Percentiles rank a stretch among this genome's conserved stretches.
Evolutionary conservation across 2,329 filamentous ascomycete species (phyloP).

Genomic region (Apiospora saccharicola): DNA sequence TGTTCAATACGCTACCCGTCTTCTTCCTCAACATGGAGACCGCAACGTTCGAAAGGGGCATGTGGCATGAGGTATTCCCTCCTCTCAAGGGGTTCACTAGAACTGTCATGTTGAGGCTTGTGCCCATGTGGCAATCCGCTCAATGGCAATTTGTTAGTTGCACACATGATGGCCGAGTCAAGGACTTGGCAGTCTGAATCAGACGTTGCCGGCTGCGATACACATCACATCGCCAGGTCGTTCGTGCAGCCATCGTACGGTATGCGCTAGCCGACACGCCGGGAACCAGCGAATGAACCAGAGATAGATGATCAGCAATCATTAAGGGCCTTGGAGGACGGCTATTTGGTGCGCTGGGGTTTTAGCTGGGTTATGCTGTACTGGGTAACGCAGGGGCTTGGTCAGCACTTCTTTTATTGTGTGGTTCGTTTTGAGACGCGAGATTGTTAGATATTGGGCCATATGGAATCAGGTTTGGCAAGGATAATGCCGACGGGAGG

Average conservation of each 20-base stretch:
- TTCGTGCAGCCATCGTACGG: no score
- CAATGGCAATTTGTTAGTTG: neutral
- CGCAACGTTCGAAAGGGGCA: slow-evolving; percentile 33
- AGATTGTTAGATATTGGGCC: neutral
- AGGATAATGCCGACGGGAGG: neutral
- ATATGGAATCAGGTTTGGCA: neutral
- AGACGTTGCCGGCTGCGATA: no score
- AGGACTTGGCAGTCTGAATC: neutral
- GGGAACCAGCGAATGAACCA: no score
- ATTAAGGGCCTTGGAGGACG: no score
- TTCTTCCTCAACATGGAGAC: slow-evolving; percentile 39
- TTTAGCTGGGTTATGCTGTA: no score
- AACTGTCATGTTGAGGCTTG: slow-evolving; percentile 24
- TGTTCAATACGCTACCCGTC: slow-evolving; percentile 35
- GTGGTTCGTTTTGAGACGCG: no score
- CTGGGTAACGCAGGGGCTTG: no score
- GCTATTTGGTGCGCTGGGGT: no score
- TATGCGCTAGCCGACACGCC: no score
- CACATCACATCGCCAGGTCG: no score
- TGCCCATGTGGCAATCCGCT: neutral
- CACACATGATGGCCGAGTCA: neutral
- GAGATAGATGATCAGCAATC: no score
- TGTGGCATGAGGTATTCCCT: slow-evolving; percentile 37
- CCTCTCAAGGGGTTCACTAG: slow-evolving; percentile 27
- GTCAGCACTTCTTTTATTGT: no score